Conservation (phyloP, 1,284 basidiomycete genomes). For the Xerocomus amazonicus region DNA sequence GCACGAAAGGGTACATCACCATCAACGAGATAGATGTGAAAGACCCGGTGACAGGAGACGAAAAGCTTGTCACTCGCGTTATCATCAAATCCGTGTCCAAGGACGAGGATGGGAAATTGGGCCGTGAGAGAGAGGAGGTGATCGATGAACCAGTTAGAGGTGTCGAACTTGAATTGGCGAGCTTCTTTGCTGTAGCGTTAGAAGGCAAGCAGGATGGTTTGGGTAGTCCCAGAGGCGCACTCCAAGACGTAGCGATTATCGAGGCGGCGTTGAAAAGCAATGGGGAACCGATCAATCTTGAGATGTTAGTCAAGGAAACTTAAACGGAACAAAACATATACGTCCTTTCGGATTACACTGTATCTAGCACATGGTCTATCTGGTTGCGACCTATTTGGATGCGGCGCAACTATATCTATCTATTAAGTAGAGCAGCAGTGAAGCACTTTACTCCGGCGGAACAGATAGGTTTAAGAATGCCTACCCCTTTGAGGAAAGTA, state of each 20-base stretch:
- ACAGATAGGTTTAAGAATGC: too few species aligned
- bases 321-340: background rate
- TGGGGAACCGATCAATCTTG: conserved; percentile 59
- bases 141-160: conserved; percentile 49
- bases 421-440: too few species aligned
- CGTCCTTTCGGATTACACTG: too few species aligned
- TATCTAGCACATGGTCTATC: too few species aligned
- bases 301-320: conserved; percentile 32
- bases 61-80: conserved; percentile 33
- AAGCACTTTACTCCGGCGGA: too few species aligned
- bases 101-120: conserved; percentile 41
- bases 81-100: conserved; percentile 41
- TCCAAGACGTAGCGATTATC: conserved; percentile 74
- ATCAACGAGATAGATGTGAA: conserved; percentile 37
- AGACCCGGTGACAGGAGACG: conserved; percentile 20
- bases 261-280: conserved; percentile 72
- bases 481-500: too few species aligned
- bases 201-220: conserved; percentile 44
- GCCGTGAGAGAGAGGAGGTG: conserved; percentile 48
- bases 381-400: too few species aligned
- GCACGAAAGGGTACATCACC: conserved; percentile 56
- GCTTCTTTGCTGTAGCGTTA: conserved; percentile 54
- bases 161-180: conserved; percentile 55
- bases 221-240: conserved; percentile 53
- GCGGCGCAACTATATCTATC: too few species aligned